Conservation (phyloP, 129 eudicot genomes). For the Flaveria ramosissima region DNA sequence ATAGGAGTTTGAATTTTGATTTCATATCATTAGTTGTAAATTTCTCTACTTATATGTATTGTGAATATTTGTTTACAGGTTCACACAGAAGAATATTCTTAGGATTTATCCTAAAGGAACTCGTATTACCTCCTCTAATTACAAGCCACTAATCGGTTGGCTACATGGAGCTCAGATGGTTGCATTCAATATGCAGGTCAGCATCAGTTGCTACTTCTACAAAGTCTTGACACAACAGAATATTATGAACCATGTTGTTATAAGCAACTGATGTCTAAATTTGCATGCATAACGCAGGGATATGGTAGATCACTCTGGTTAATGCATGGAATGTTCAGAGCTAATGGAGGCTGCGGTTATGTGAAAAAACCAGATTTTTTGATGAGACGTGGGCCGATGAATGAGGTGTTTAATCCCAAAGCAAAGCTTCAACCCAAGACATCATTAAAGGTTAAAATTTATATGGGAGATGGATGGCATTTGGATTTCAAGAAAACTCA, state of each 20-base stretch:
- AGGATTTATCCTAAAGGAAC: constrained; percentile 80
- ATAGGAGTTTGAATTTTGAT: constrained; percentile 4
- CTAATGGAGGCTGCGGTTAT: constrained; percentile 87
- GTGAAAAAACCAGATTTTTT: constrained; percentile 55
- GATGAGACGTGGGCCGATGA: constrained; percentile 33
- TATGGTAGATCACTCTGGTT: constrained; percentile 56
- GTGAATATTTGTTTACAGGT: constrained; percentile 43
- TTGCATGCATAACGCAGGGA: constrained; percentile 36
- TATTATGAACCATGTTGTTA: not conserved
- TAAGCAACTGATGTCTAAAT: not conserved
- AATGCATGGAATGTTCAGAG: constrained; percentile 78
- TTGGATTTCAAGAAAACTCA: constrained; percentile 41
- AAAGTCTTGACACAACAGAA: constrained; percentile 7
- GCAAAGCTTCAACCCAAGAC: constrained; percentile 37
- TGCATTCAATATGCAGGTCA: constrained; percentile 94
- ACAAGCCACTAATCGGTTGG: constrained; percentile 80
- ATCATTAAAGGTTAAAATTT: constrained; percentile 64
- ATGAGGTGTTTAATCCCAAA: constrained; percentile 44
- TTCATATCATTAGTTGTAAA: not conserved
- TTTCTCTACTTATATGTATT: constrained; percentile 12
- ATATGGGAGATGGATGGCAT: constrained; percentile 95
- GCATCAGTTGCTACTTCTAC: constrained; percentile 1
- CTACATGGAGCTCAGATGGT: constrained; percentile 98
- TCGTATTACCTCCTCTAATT: constrained; percentile 77
- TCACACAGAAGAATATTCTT: constrained; percentile 75